These are phyloP conservation scores for Rhododendron williamsianum DNA, from an alignment of 148 eudicot genomes.

Conservation along the genomic window DNA sequence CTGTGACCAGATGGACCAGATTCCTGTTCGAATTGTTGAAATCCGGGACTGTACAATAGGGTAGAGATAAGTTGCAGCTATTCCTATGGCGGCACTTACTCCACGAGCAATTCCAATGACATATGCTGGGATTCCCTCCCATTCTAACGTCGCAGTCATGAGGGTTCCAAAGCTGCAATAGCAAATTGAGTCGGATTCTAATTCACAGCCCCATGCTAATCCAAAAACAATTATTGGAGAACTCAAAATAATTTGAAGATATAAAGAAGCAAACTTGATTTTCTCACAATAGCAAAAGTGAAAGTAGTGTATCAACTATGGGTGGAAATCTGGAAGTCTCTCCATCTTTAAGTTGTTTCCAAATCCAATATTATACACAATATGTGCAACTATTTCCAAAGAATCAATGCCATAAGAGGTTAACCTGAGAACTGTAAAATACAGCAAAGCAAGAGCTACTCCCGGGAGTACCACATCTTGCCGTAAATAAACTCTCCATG, in stretches of 20 bases:
- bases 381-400: background rate
- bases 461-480: slow-evolving; percentile 92
- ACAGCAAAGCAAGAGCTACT: slow-evolving; percentile 65
- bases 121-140: slow-evolving; percentile 84
- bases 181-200: background rate
- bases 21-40: slow-evolving; percentile 73
- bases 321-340: background rate
- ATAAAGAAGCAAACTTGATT: background rate
- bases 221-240: slow-evolving; percentile 1
- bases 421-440: slow-evolving; percentile 80
- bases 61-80: slow-evolving; percentile 72
- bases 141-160: slow-evolving; percentile 89
- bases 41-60: slow-evolving; percentile 64
- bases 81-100: slow-evolving; percentile 75
- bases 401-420: background rate
- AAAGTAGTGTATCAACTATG: background rate
- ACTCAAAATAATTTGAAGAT: background rate
- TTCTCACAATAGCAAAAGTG: background rate
- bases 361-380: background rate
- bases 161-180: slow-evolving; percentile 73
- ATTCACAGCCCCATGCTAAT: background rate
- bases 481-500: slow-evolving; percentile 70
- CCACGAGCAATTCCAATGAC: slow-evolving; percentile 77
- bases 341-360: background rate
- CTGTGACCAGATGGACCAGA: slow-evolving; percentile 99